These are phyloP conservation scores for Xanthoparmelia taractica DNA, from an alignment of 495 filamentous ascomycete genomes.

Conservation along the genomic window DNA sequence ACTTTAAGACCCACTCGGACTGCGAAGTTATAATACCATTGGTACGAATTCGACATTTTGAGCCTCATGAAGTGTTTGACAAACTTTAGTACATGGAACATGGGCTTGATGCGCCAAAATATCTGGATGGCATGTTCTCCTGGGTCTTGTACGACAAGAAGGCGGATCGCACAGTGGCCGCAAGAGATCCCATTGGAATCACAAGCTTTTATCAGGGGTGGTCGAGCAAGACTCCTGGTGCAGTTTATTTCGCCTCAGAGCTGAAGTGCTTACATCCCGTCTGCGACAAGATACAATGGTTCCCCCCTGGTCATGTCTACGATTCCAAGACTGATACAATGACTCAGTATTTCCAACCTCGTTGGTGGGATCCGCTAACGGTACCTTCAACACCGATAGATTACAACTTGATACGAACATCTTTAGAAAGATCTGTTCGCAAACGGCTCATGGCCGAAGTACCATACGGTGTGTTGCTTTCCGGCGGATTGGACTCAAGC, in stretches of 20 bases:
- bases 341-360: constrained; percentile 81
- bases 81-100: constrained; percentile 72
- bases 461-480: constrained; percentile 91
- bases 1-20: constrained; percentile 96
- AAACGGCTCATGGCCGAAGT: constrained; percentile 99
- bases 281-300: constrained; percentile 88
- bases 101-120: constrained; percentile 85
- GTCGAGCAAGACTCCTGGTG: constrained; percentile 69
- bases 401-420: constrained; percentile 67
- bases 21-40: constrained; percentile 97
- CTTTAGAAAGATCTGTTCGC: constrained; percentile 82
- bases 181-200: constrained; percentile 93
- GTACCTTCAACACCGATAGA: constrained; percentile 74
- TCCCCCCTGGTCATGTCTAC: constrained; percentile 92
- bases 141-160: constrained; percentile 95
- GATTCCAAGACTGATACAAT: constrained; percentile 79
- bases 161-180: constrained; percentile 82
- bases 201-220: constrained; percentile 95
- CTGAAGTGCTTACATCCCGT: constrained; percentile 88
- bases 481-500: constrained; percentile 91
- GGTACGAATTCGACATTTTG: constrained; percentile 47
- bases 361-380: constrained; percentile 80
- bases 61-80: constrained; percentile 26
- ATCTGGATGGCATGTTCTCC: constrained; percentile 98
- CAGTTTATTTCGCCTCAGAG: constrained; percentile 94